These are phyloP conservation scores for Groenewaldozyma salmanticensis DNA, from an alignment of 805 yeast genomes.

Conservation along the genomic window DNA sequence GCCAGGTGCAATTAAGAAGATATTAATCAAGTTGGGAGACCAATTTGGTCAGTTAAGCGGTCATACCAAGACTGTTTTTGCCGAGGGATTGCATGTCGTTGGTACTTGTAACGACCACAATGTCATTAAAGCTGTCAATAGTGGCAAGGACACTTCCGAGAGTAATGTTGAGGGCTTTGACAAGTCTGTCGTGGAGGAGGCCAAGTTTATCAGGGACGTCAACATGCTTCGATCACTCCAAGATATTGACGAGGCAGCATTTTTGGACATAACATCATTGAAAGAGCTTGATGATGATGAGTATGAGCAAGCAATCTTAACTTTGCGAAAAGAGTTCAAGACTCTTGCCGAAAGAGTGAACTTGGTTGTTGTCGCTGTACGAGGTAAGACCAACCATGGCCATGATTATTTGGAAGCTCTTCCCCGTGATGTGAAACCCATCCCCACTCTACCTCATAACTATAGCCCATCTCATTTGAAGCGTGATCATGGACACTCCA, in stretches of 20 bases:
- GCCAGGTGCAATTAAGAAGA: background rate
- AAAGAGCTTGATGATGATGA: conserved; percentile 1
- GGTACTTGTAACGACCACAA: no score
- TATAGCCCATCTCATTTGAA: background rate
- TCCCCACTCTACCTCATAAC: background rate
- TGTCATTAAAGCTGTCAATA: no score
- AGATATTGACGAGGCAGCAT: background rate
- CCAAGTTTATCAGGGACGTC: background rate
- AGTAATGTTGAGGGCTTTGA: background rate
- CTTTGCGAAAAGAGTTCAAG: conserved; percentile 4
- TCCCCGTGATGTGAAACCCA: background rate
- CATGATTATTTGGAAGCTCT: conserved; percentile 1
- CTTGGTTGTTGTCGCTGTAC: conserved; percentile 4
- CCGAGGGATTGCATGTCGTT: background rate
- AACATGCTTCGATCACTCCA: background rate
- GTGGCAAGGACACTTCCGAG: background rate
- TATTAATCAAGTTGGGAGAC: background rate
- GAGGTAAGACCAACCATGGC: conserved; percentile 8
- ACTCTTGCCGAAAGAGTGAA: conserved; percentile 4
- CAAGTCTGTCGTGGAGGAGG: background rate
- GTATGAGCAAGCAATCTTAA: background rate
- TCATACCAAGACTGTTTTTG: background rate
- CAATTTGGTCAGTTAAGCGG: background rate
- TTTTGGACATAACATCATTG: conserved; percentile 6
- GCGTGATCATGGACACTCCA: background rate